These are phyloP conservation scores for Fusarium globosum DNA, from an alignment of 2,329 filamentous ascomycete species.

Conservation along the genomic window DNA sequence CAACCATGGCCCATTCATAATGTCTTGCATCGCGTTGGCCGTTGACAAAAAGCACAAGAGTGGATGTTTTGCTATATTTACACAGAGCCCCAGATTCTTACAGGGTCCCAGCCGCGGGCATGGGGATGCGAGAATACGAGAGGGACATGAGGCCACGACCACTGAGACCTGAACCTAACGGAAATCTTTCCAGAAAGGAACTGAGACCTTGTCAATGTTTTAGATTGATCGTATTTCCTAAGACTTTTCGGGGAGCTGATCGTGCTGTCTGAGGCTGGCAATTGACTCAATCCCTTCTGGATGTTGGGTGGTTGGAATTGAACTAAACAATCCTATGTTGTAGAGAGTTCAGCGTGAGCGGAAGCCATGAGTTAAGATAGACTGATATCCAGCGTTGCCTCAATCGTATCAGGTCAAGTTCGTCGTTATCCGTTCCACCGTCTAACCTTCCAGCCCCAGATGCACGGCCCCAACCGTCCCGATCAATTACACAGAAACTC, in stretches of 20 bases:
- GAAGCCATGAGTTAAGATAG: not conserved
- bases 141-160: not conserved
- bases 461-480: constrained; percentile 24
- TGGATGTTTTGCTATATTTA: constrained; percentile 35
- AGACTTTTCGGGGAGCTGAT: not conserved
- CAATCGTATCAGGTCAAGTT: constrained; percentile 10
- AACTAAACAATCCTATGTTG: too few relatives aligned
- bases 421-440: constrained; percentile 20
- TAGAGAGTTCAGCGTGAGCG: not conserved
- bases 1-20: not conserved
- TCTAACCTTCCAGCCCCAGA: constrained; percentile 12
- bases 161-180: constrained; percentile 1
- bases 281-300: not conserved
- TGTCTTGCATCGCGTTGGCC: constrained; percentile 18
- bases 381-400: constrained; percentile 6
- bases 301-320: not conserved
- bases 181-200: constrained; percentile 4
- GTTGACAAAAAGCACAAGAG: not conserved
- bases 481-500: constrained; percentile 31
- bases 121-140: constrained; percentile 35
- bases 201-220: constrained; percentile 6
- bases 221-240: constrained; percentile 3
- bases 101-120: constrained; percentile 16
- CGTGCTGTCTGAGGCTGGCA: not conserved
- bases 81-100: constrained; percentile 9